A percentile compares a stretch with the other conserved stretches of the same genome.
Conservation (phyloP, 768 basidiomycete species). For the Termitomyces titanicus region DNA sequence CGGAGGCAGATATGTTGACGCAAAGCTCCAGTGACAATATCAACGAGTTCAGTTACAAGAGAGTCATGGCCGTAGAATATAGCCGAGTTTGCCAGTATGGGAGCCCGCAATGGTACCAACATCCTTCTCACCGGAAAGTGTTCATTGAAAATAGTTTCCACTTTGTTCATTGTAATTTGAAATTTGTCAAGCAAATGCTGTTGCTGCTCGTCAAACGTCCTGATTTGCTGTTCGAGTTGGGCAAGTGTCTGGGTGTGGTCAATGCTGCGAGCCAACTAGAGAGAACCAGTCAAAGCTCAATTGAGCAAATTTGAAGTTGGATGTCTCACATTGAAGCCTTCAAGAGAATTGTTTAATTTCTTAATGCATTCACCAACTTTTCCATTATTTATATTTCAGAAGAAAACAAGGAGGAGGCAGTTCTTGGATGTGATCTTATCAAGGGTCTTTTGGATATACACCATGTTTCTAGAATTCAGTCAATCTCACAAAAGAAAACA, state of each 20-base stretch:
- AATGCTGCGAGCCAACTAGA: conserved; percentile 1
- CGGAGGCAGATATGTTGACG: conserved; percentile 18
- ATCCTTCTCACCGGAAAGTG: not conserved
- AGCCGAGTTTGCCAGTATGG: conserved; percentile 6
- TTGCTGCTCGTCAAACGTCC: not conserved
- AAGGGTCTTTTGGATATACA: not conserved
- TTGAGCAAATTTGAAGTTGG: too few relatives aligned
- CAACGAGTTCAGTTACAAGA: conserved; percentile 13
- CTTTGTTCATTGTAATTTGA: not conserved
- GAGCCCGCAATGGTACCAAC: not conserved
- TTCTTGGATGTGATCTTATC: not conserved
- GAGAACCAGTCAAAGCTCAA: too few relatives aligned
- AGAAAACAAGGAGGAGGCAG: not conserved
- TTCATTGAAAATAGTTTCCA: not conserved
- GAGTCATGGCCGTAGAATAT: conserved; percentile 18
- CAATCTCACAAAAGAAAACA: not conserved
- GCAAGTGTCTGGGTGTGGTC: not conserved
- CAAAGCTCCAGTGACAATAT: not conserved
- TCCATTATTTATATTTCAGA: not conserved
- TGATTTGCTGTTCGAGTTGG: conserved; percentile 2
- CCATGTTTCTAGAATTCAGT: not conserved
- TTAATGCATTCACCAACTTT: not conserved
- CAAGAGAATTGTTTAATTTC: not conserved
- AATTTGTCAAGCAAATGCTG: not conserved
- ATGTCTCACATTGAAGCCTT: too few relatives aligned